Evolutionary conservation across 495 filamentous ascomycete species (phyloP).

Genomic region (Aspergillus cavernicola): DNA sequence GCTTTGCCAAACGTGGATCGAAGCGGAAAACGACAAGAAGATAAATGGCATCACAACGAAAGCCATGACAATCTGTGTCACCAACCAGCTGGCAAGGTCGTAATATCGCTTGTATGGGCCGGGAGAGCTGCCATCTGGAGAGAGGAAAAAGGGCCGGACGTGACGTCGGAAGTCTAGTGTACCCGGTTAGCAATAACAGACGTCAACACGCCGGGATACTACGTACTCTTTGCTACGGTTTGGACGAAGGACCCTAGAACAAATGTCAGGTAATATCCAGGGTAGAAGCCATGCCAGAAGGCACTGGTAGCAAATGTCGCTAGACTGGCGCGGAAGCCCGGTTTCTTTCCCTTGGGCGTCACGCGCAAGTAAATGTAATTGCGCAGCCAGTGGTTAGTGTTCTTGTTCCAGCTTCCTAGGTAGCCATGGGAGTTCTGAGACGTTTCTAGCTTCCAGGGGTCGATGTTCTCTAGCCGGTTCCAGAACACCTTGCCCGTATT

Average conservation of each 20-base stretch:
- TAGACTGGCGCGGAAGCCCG: slow-evolving; percentile 90
- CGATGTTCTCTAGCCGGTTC: slow-evolving; percentile 85
- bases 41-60: slow-evolving; percentile 84
- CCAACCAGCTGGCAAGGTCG: slow-evolving; percentile 73
- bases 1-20: slow-evolving; percentile 69
- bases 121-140: slow-evolving; percentile 61
- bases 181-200: slow-evolving; percentile 8
- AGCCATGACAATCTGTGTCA: slow-evolving; percentile 78
- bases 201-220: background rate
- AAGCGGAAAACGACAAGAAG: slow-evolving; percentile 63
- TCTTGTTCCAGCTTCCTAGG: slow-evolving; percentile 94
- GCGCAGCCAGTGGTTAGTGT: slow-evolving; percentile 94
- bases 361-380: slow-evolving; percentile 96
- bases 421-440: slow-evolving; percentile 90
- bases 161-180: slow-evolving; percentile 76
- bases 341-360: slow-evolving; percentile 92
- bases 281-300: slow-evolving; percentile 98
- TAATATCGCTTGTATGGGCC: slow-evolving; percentile 77
- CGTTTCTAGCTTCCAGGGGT: slow-evolving; percentile 73
- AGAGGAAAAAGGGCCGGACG: slow-evolving; percentile 89
- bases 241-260: slow-evolving; percentile 86
- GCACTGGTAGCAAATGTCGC: slow-evolving; percentile 92
- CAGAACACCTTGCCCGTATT: slow-evolving; percentile 78
- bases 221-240: slow-evolving; percentile 86
- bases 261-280: slow-evolving; percentile 92